phyloP scores from a whole-genome alignment of 2,329 filamentous ascomycete species.

The Aspergillus jensenii region DNA sequence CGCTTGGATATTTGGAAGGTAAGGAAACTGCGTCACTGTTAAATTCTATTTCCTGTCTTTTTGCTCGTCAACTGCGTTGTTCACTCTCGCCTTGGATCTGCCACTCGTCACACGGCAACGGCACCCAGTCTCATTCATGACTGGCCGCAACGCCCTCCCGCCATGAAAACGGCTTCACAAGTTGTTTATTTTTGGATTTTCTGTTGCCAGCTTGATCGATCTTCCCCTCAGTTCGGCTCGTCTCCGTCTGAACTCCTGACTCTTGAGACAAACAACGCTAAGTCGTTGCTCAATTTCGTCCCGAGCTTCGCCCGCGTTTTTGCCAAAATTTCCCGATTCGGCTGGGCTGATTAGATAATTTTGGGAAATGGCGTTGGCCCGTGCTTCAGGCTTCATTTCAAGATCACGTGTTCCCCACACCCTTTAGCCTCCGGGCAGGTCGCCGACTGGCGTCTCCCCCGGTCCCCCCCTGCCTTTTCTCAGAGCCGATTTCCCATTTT shows the following conservation, averaged over 20 bases:
- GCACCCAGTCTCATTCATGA: not conserved
- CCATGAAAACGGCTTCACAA: not conserved
- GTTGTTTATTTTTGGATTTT: not conserved
- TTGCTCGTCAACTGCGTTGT: not conserved
- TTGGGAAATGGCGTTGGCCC: slow-evolving; percentile 12
- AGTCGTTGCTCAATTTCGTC: slow-evolving; percentile 4
- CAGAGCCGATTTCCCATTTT: not conserved
- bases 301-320: slow-evolving; percentile 9
- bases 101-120: not conserved
- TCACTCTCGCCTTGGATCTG: not conserved
- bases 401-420: slow-evolving; percentile 26
- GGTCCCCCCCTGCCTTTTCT: slow-evolving; percentile 3
- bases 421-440: slow-evolving; percentile 10
- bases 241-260: not conserved
- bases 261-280: slow-evolving; percentile 3
- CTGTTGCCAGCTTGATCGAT: not conserved
- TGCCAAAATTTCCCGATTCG: slow-evolving; percentile 12
- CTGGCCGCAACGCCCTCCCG: slow-evolving; percentile 1
- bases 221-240: not conserved
- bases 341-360: slow-evolving; percentile 19
- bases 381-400: slow-evolving; percentile 16
- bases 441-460: not conserved
- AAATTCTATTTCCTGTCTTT: not conserved
- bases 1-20: slow-evolving; percentile 12
- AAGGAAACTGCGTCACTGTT: slow-evolving; percentile 6